Base-by-base conservation (phyloP, 2,329 filamentous ascomycete genomes). In the Drechslerella stenobrocha region DNA sequence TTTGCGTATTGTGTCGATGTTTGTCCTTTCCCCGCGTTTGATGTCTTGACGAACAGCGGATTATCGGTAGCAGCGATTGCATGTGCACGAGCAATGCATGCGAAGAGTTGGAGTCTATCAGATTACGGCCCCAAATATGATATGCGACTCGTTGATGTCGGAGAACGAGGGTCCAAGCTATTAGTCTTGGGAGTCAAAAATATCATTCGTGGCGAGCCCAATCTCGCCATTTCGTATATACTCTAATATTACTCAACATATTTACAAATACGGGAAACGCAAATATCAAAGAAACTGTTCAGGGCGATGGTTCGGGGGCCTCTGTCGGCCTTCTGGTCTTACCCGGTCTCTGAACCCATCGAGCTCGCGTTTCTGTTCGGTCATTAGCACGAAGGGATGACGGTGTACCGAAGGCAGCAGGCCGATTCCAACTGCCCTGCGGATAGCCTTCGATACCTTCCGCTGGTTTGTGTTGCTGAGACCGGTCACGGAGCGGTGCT, bases 381-480 rank as follows among this genome's bases (percentile, higher is more conserved):
- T 7, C 23, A 40, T 4, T 20, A 96, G 76, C 60, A 95, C 80
- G 76, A 95, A 88, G 2, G 93, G 93, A 78, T 98, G 93, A 71
- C 81, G 80, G 79, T 98, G 89, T 57, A 95, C 87, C 76, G 87
- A 95, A 22, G 93, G 93, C 82, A 97, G 90, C 67, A 97, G 80
- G 13, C 93, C 93, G 75, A 96, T 82, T 0, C 91, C 93, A 73
- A 97, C 87, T 18, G 89, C 87, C 73, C 93, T 83, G 71, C 93
- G 82, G 73, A 98, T 88, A 53, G 95, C 92, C 80, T 95, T 96
- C 70, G 92, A 88, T 75, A 98, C 85, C 78, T 87, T 90, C 72
- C 93, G 83, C 80, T 98, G 93, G 80, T 97, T 97, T 71, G 89
- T 87, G 1, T 88, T 88, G 60, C 89, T 83, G 69, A 98, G 80